Percentiles rank a stretch among this genome's conserved stretches.
phyloP scores from a whole-genome alignment of 371 early-diverging fungal species.

The Apophysomyces ossiformis region DNA sequence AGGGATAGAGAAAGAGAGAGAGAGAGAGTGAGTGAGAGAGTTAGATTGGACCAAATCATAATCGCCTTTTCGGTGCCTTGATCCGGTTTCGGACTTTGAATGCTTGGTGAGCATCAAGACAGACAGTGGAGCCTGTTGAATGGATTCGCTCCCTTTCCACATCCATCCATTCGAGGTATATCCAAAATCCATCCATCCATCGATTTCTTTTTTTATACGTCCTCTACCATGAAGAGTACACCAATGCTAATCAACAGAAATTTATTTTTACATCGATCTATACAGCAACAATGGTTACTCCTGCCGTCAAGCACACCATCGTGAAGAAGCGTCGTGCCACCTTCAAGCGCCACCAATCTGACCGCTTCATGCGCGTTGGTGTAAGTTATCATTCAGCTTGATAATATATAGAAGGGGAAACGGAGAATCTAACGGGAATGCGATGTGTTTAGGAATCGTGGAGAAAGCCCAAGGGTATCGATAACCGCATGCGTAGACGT shows the following conservation, averaged over 20 bases:
- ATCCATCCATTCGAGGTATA: constrained; percentile 9
- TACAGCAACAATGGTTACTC: constrained; percentile 73
- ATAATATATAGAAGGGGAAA: no score
- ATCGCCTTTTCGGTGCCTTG: neutral
- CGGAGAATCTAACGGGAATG: neutral
- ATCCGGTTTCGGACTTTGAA: constrained; percentile 4
- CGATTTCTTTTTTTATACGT: no score
- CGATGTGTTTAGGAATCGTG: constrained; percentile 81
- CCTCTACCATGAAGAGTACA: neutral
- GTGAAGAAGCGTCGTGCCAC: constrained; percentile 99
- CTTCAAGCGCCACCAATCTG: constrained; percentile 99
- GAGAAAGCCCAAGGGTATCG: constrained; percentile 99
- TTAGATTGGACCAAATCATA: neutral
- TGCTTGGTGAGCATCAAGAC: neutral
- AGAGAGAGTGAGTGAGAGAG: no score
- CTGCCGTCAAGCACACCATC: constrained; percentile 91
- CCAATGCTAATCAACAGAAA: neutral
- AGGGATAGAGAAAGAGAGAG: no score
- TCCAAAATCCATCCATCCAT: constrained; percentile 9
- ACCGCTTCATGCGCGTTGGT: constrained; percentile 96
- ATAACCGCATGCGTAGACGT: constrained; percentile 97
- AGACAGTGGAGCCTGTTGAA: no score
- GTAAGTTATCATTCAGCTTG: constrained; percentile 53
- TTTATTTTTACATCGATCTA: neutral
- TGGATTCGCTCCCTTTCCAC: constrained; percentile 5